phyloP scores from a whole-genome alignment of 1,139 yeast species.

The Tardiomyces digboiensis region DNA sequence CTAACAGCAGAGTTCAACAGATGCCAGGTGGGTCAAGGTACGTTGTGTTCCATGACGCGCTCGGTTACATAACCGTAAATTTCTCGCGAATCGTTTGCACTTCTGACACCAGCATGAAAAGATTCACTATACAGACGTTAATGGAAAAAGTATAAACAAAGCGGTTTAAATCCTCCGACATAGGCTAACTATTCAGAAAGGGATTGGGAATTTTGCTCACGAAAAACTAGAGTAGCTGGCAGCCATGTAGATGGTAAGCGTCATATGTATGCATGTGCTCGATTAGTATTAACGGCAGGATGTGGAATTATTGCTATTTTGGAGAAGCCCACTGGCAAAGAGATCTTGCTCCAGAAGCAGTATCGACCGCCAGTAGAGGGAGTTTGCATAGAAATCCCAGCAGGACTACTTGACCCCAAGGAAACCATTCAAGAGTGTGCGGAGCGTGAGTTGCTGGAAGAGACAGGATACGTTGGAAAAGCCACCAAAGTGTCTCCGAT shows the following conservation, averaged over 20 bases:
- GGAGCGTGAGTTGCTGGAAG: constrained; percentile 77
- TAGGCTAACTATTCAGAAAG: constrained; percentile 25
- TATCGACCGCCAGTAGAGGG: constrained; percentile 88
- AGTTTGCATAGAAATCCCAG: constrained; percentile 88
- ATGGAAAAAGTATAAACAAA: background rate
- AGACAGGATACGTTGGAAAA: constrained; percentile 80
- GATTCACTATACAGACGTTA: background rate
- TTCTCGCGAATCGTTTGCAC: background rate
- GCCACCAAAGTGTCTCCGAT: constrained; percentile 38
- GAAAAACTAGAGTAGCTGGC: constrained; percentile 66
- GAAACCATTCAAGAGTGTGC: constrained; percentile 78
- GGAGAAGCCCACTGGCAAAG: constrained; percentile 40
- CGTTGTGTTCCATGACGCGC: background rate
- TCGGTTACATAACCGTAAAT: too few species aligned
- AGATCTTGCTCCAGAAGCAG: constrained; percentile 72
- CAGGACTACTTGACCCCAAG: constrained; percentile 82
- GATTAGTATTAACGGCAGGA: constrained; percentile 12
- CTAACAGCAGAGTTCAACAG: background rate
- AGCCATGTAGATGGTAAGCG: constrained; percentile 46
- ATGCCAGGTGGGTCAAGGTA: background rate
- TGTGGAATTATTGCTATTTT: constrained; percentile 79
- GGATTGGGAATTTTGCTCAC: constrained; percentile 87
- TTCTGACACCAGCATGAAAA: background rate
- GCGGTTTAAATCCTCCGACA: background rate
- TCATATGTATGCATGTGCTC: too few species aligned